Evolutionary conservation across 1,284 basidiomycete genomes (phyloP), one percentile per base, ranked within the genome.

Genomic region (Trametes sp.): DNA sequence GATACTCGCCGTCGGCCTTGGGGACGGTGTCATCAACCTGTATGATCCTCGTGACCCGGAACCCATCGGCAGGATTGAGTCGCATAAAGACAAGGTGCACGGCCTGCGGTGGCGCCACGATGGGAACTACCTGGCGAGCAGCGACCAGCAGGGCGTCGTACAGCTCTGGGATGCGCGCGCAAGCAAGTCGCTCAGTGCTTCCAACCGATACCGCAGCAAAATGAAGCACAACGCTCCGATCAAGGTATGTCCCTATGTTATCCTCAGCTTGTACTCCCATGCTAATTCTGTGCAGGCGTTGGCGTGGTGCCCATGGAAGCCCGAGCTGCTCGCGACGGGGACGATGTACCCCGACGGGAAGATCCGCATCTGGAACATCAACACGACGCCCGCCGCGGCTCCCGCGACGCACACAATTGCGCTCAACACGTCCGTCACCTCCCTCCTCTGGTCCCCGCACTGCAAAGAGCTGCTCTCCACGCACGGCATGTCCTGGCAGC

Each of bases 271-370:
- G 28, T 54, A 31, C 53, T 57, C 13, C 28, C n/a, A n/a, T 36
- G 16, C 3, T 46, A 19, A 45, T 13, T 38, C 24, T 35, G 10
- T 24, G n/a, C 53, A 87, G 84, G 89, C 88, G 1, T 76, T 92
- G 11, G 86, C 88, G 0, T 92, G 90, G 90, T 90, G 87, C 70
- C 89, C 90, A 0, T 90, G 89, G 88, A 87, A 90, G 73, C 80
- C 84, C 2, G 86, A 84, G 61, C 76, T 91, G 2, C 81, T 92
- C 33, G 90, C 89, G 0, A 86, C 87, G 0, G 90, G 89, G 9
- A 87, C 89, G 8, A 88, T 87, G 3, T 85, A 84, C 28, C 82
- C 83, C 19, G 88, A 91, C 70, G 84, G 87, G 55, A 84, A 82
- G 62, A 87, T 90, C 66, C 86, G 89, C 69, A 82, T 89, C 64